Conservation (phyloP, 1,139 yeast species). For the Sugiyamaella japonica region DNA sequence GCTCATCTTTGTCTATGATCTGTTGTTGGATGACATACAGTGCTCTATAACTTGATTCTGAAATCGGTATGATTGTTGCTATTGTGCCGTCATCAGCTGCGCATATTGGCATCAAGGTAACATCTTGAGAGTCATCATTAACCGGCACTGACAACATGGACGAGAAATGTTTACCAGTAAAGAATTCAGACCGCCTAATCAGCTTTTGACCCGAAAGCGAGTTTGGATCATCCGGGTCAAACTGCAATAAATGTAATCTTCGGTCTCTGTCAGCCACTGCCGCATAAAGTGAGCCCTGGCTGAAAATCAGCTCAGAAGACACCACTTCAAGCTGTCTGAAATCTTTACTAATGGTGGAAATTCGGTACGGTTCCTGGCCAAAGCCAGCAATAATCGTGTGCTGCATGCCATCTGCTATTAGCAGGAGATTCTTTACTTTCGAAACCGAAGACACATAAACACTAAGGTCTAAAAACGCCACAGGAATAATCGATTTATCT, state of each 20-base stretch:
- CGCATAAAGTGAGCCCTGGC: conserved; percentile 66
- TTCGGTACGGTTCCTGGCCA: conserved; percentile 88
- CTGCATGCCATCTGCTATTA: conserved; percentile 79
- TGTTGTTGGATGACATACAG: conserved; percentile 87
- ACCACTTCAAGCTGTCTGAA: conserved; percentile 59
- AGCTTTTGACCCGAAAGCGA: conserved; percentile 80
- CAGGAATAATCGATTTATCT: conserved; percentile 81
- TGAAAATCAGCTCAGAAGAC: conserved; percentile 67
- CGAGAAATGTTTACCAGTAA: conserved; percentile 61
- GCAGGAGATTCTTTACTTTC: conserved; percentile 73
- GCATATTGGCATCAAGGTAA: conserved; percentile 50
- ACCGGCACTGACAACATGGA: conserved; percentile 57
- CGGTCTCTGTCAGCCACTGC: conserved; percentile 70
- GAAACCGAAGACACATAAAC: conserved; percentile 79
- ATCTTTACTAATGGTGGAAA: conserved; percentile 79
- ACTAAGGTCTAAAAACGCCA: conserved; percentile 86
- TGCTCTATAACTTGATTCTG: conserved; percentile 74
- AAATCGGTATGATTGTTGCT: conserved; percentile 69
- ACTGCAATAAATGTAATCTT: conserved; percentile 73
- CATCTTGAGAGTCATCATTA: conserved; percentile 30
- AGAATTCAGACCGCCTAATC: conserved; percentile 69
- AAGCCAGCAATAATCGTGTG: conserved; percentile 85
- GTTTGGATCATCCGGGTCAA: conserved; percentile 88
- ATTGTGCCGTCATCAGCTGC: conserved; percentile 79
- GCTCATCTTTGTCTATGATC: conserved; percentile 70